Conservation (phyloP, 441 rosid genomes). For the Raphanus hybrid region DNA sequence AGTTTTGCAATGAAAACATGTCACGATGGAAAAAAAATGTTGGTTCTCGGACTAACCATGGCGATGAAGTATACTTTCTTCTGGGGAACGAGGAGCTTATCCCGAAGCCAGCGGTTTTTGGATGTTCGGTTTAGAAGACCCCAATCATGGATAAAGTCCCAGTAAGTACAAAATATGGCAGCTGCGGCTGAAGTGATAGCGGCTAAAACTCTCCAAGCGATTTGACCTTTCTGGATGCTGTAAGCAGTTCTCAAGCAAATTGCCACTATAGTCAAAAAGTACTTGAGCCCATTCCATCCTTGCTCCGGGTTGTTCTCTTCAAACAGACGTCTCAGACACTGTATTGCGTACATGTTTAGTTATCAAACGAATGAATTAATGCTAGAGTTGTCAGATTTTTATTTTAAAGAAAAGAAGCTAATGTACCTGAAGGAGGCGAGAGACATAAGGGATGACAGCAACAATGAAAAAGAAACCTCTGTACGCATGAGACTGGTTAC, state of each 20-base stretch:
- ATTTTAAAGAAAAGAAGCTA: background rate
- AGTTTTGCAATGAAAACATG: conserved; percentile 22
- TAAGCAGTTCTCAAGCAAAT: background rate
- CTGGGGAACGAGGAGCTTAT: conserved; percentile 71
- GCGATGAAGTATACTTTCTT: conserved; percentile 61
- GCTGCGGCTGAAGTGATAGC: conserved; percentile 54
- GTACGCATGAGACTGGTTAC: background rate
- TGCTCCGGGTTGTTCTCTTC: background rate
- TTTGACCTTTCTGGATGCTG: background rate
- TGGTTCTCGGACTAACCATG: conserved; percentile 54
- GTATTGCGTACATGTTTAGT: background rate
- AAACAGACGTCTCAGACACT: background rate
- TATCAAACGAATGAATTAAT: background rate
- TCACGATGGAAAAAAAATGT: background rate
- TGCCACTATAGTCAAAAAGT: background rate
- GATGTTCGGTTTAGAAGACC: conserved; percentile 65
- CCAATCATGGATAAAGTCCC: conserved; percentile 85
- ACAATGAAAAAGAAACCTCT: background rate
- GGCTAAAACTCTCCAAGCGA: conserved; percentile 35
- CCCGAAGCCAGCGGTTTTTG: conserved; percentile 77
- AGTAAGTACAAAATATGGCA: conserved; percentile 57
- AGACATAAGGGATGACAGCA: background rate
- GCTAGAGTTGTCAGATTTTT: background rate
- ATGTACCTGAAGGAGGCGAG: conserved; percentile 1
- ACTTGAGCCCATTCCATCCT: background rate